Evolutionary conservation across 495 filamentous ascomycete genomes (phyloP).

Genomic region (Penicillium cosmopolitanum): DNA sequence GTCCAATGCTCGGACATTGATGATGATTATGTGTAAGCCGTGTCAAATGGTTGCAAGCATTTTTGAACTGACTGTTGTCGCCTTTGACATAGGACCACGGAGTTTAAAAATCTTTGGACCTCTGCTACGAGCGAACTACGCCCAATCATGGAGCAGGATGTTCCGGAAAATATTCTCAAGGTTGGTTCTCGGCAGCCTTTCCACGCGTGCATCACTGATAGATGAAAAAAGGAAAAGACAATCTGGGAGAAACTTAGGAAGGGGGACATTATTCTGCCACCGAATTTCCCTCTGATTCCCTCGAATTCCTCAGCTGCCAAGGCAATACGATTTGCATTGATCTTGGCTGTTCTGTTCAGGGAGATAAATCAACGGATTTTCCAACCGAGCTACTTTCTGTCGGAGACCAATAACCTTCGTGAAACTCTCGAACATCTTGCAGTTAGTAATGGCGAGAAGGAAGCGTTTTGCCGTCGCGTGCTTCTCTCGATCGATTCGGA

Average conservation of each 20-base stretch:
- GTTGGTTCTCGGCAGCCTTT: conserved; percentile 8
- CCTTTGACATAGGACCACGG: background rate
- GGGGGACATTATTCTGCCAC: conserved; percentile 5
- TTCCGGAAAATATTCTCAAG: conserved; percentile 15
- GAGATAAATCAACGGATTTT: conserved; percentile 24
- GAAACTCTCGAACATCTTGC: conserved; percentile 18
- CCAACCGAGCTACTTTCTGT: conserved; percentile 19
- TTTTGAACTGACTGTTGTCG: conserved; percentile 5
- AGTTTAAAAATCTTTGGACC: conserved; percentile 14
- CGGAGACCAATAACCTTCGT: conserved; percentile 12
- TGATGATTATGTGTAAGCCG: conserved; percentile 19
- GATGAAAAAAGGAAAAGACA: conserved; percentile 11
- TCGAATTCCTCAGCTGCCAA: conserved; percentile 25
- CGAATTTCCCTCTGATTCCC: conserved; percentile 10
- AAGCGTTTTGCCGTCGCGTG: conserved; percentile 22
- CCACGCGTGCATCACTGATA: background rate
- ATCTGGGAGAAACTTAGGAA: conserved; percentile 14
- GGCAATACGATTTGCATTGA: conserved; percentile 22
- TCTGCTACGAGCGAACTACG: conserved; percentile 15
- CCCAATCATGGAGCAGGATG: conserved; percentile 14
- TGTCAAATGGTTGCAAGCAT: conserved; percentile 2
- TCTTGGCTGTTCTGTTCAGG: conserved; percentile 21
- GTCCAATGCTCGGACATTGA: conserved; percentile 12
- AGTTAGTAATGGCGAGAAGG: conserved; percentile 19
- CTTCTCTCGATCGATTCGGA: conserved; percentile 21